Evolutionary conservation across 345 rosid genomes (phyloP).

Genomic region (Salix dunnii): DNA sequence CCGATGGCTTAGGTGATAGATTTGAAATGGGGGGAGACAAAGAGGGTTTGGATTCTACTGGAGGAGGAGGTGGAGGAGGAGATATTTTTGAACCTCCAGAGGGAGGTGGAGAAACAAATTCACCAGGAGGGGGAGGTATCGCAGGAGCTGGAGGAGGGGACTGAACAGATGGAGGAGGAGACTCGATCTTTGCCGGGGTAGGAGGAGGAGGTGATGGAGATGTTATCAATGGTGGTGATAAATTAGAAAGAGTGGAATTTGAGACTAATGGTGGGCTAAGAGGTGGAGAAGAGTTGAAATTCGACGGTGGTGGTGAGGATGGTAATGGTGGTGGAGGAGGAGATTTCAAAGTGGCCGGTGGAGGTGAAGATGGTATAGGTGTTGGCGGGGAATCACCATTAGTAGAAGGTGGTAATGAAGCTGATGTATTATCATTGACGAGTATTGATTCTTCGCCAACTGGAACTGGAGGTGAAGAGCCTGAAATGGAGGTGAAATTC

Average conservation of each 20-base stretch:
- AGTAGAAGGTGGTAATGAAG: background rate
- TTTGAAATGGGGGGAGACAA: slow-evolving; percentile 11
- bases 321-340: slow-evolving; percentile 8
- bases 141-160: slow-evolving; percentile 17
- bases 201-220: slow-evolving; percentile 22
- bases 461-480: background rate
- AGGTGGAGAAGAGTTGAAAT: slow-evolving; percentile 5
- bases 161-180: slow-evolving; percentile 29
- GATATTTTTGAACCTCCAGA: background rate
- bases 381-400: slow-evolving; percentile 14
- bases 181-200: slow-evolving; percentile 17
- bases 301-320: background rate
- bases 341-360: background rate
- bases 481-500: background rate
- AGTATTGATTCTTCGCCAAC: background rate
- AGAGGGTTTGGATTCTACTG: slow-evolving; percentile 1
- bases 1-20: slow-evolving; percentile 2
- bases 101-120: slow-evolving; percentile 1
- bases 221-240: background rate
- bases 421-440: background rate
- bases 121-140: slow-evolving; percentile 12
- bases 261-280: slow-evolving; percentile 1
- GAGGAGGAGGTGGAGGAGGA: slow-evolving; percentile 12
- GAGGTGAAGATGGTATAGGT: slow-evolving; percentile 24
- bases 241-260: background rate